phyloP scores from a whole-genome alignment of 2,329 filamentous ascomycete genomes.

The Fusarium sp. region DNA sequence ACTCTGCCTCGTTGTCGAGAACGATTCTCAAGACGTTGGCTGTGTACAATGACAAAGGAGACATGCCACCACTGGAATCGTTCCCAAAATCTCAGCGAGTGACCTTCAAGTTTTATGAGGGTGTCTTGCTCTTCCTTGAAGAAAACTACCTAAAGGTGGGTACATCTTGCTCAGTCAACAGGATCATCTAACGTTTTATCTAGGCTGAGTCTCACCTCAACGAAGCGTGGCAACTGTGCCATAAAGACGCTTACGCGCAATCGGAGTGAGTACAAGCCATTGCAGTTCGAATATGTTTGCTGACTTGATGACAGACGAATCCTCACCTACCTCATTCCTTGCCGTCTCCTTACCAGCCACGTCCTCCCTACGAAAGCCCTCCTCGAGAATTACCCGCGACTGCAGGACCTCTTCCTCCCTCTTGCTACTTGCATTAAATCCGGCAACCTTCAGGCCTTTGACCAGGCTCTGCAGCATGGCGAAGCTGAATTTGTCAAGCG shows the following conservation, averaged over 20 bases:
- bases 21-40: slow-evolving; percentile 87
- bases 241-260: slow-evolving; percentile 77
- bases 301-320: slow-evolving; percentile 72
- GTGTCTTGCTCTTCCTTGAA: slow-evolving; percentile 92
- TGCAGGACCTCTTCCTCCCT: slow-evolving; percentile 82
- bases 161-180: neutral
- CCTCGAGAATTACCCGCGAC: slow-evolving; percentile 77
- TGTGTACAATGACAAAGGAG: slow-evolving; percentile 74
- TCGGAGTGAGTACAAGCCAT: slow-evolving; percentile 71
- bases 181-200: slow-evolving; percentile 7
- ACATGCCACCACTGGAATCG: slow-evolving; percentile 81
- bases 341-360: slow-evolving; percentile 88
- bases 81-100: slow-evolving; percentile 93
- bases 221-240: slow-evolving; percentile 84
- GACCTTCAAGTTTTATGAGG: slow-evolving; percentile 96
- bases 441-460: slow-evolving; percentile 86
- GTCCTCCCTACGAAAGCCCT: slow-evolving; percentile 80
- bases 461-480: slow-evolving; percentile 79
- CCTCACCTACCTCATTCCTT: slow-evolving; percentile 93
- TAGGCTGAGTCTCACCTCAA: slow-evolving; percentile 84
- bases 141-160: slow-evolving; percentile 86
- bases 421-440: slow-evolving; percentile 81
- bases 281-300: neutral
- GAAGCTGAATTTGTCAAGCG: slow-evolving; percentile 95
- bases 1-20: slow-evolving; percentile 87